A percentile compares a stretch with the other conserved stretches of the same genome.
These are phyloP conservation scores for Ganoderma resinaceum DNA, from an alignment of 1,284 basidiomycete genomes.

Conservation along the genomic window DNA sequence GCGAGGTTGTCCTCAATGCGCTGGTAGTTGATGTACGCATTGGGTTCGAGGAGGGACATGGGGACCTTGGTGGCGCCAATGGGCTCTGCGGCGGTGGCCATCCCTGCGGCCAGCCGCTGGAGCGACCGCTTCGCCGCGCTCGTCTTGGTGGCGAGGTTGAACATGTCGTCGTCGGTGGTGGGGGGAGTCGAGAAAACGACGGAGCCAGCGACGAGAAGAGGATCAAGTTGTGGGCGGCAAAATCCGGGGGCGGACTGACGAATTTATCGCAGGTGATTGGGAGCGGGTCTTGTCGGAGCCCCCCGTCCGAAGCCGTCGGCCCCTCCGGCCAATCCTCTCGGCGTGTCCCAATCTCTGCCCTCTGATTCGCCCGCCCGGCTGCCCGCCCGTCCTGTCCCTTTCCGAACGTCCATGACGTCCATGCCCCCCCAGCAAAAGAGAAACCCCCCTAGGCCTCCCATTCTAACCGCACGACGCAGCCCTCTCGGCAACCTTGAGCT, in stretches of 20 bases:
- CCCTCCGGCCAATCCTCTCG: slow-evolving; percentile 16
- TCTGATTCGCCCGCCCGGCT: slow-evolving; percentile 18
- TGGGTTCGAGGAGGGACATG: slow-evolving; percentile 90
- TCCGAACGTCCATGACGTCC: background rate
- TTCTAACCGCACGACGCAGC: background rate
- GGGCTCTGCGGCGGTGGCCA: slow-evolving; percentile 78
- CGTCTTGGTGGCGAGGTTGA: slow-evolving; percentile 68
- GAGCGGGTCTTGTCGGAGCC: slow-evolving; percentile 20
- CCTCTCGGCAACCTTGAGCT: background rate
- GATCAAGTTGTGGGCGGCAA: slow-evolving; percentile 24
- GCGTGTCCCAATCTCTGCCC: slow-evolving; percentile 11
- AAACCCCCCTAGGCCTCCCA: background rate
- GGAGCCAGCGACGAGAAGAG: slow-evolving; percentile 23
- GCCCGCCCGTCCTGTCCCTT: slow-evolving; percentile 7
- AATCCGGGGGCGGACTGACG: slow-evolving; percentile 21
- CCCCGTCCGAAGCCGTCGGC: slow-evolving; percentile 27
- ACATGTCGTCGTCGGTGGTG: slow-evolving; percentile 57
- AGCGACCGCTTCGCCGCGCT: slow-evolving; percentile 63
- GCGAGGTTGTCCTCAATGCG: slow-evolving; percentile 95
- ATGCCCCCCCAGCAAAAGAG: background rate
- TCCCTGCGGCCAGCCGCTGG: slow-evolving; percentile 68
- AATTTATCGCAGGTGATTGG: slow-evolving; percentile 35
- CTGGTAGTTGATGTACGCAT: slow-evolving; percentile 96
- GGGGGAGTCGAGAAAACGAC: slow-evolving; percentile 18
- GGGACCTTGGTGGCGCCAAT: slow-evolving; percentile 94